Evolutionary conservation across 2,329 filamentous ascomycete genomes (phyloP).

Genomic region (Sphaerostilbella broomeana): DNA sequence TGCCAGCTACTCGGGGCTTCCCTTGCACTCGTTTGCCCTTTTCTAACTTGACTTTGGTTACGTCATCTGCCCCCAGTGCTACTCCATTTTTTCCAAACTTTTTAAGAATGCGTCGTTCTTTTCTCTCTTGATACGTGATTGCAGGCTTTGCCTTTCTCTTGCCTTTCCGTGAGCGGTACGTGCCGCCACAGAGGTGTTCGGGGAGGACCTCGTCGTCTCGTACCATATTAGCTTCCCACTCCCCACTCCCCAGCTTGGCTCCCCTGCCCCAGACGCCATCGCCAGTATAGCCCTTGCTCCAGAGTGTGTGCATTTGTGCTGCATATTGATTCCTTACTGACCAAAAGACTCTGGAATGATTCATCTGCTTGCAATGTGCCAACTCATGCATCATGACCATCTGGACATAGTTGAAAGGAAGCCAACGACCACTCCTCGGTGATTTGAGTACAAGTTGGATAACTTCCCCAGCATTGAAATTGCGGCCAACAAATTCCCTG

Average conservation of each 20-base stretch:
- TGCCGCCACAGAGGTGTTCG: constrained; percentile 74
- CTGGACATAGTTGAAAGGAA: constrained; percentile 77
- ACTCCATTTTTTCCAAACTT: constrained; percentile 70
- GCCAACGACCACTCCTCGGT: constrained; percentile 57
- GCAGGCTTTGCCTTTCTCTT: constrained; percentile 48
- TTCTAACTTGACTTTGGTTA: constrained; percentile 59
- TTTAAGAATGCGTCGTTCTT: constrained; percentile 64
- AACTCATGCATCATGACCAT: constrained; percentile 96
- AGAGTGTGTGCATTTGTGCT: constrained; percentile 62
- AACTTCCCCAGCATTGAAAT: constrained; percentile 85
- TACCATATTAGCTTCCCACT: constrained; percentile 49
- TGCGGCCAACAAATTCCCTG: constrained; percentile 75
- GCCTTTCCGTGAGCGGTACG: constrained; percentile 56
- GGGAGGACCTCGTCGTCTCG: constrained; percentile 51
- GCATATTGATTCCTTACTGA: constrained; percentile 68
- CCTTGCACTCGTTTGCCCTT: constrained; percentile 54
- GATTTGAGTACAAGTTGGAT: constrained; percentile 77
- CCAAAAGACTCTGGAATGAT: constrained; percentile 79
- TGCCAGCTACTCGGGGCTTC: constrained; percentile 68
- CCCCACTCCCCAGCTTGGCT: constrained; percentile 52
- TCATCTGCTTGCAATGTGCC: constrained; percentile 88
- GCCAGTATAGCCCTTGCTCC: constrained; percentile 64
- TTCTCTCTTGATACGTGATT: constrained; percentile 63
- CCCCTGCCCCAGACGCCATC: constrained; percentile 81
- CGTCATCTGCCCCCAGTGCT: constrained; percentile 62